These are phyloP conservation scores for Lepidium aucheri DNA, from an alignment of 345 rosid genomes.

Conservation along the genomic window DNA sequence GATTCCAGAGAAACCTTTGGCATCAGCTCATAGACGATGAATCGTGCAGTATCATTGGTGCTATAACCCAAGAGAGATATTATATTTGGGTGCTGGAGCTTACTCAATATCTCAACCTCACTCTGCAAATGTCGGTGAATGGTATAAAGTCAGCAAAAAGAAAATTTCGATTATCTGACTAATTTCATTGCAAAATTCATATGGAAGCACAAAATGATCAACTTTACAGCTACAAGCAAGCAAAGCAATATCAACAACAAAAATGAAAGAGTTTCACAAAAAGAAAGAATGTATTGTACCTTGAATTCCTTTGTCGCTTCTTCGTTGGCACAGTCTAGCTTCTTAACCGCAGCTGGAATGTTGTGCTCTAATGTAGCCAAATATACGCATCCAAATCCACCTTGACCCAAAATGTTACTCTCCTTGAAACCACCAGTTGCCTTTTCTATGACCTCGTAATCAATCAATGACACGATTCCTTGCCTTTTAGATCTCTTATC, in stretches of 20 bases:
- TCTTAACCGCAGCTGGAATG: conserved; percentile 70
- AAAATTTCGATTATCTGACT: neutral
- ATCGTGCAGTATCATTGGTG: conserved; percentile 42
- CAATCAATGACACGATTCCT: conserved; percentile 45
- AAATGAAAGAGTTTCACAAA: too few species aligned
- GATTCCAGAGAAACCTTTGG: conserved; percentile 79
- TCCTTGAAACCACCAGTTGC: conserved; percentile 61
- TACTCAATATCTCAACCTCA: conserved; percentile 76
- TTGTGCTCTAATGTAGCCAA: conserved; percentile 55
- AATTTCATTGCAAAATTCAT: neutral
- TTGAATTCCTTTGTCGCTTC: conserved; percentile 70
- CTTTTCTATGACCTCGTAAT: conserved; percentile 58
- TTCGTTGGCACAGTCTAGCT: conserved; percentile 53
- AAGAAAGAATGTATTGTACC: conserved; percentile 36
- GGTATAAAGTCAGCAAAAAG: neutral
- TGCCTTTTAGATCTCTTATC: conserved; percentile 28
- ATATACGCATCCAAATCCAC: conserved; percentile 90
- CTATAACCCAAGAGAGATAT: conserved; percentile 75
- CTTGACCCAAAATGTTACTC: conserved; percentile 67
- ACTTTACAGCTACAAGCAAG: neutral
- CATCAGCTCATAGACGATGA: conserved; percentile 88
- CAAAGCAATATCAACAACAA: too few species aligned
- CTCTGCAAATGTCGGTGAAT: conserved; percentile 42
- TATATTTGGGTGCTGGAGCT: conserved; percentile 67
- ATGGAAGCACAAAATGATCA: neutral